phyloP scores from a whole-genome alignment of 2,329 filamentous ascomycete genomes.

The Talaromyces pinophilus region DNA sequence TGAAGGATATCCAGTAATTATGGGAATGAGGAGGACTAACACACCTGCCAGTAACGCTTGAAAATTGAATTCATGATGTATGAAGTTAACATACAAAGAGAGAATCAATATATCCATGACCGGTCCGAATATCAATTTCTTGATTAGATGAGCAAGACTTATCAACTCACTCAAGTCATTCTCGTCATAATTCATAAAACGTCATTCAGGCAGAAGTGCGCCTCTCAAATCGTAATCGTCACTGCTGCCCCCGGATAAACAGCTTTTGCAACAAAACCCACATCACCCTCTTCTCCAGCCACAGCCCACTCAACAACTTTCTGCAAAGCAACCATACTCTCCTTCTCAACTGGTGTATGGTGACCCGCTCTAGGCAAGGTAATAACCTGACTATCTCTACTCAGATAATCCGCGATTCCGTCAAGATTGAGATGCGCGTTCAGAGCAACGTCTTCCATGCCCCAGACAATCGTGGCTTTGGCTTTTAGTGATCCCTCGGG shows the following conservation, averaged over 20 bases:
- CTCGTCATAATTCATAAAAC: not conserved
- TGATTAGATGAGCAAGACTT: not conserved
- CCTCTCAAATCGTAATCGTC: conserved; percentile 33
- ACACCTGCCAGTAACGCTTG: not conserved
- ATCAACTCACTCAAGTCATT: not conserved
- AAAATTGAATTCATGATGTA: not conserved
- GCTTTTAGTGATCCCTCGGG: conserved; percentile 53
- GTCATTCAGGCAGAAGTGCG: not conserved
- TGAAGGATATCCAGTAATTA: not conserved
- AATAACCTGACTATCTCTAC: conserved; percentile 53
- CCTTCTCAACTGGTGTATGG: conserved; percentile 54
- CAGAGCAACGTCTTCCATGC: conserved; percentile 55
- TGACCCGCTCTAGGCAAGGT: conserved; percentile 54
- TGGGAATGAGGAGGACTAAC: too few relatives aligned
- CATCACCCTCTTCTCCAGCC: conserved; percentile 40
- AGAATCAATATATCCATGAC: not conserved
- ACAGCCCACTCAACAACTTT: conserved; percentile 44
- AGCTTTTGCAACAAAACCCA: conserved; percentile 33
- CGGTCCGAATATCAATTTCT: not conserved
- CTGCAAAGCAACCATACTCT: conserved; percentile 46
- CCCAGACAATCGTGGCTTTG: conserved; percentile 57
- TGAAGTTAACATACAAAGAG: not conserved
- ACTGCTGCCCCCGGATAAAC: conserved; percentile 38
- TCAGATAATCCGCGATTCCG: conserved; percentile 55
- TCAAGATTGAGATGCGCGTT: conserved; percentile 53